Conservation (phyloP, 2,329 filamentous ascomycete species). For the Alternaria atra region DNA sequence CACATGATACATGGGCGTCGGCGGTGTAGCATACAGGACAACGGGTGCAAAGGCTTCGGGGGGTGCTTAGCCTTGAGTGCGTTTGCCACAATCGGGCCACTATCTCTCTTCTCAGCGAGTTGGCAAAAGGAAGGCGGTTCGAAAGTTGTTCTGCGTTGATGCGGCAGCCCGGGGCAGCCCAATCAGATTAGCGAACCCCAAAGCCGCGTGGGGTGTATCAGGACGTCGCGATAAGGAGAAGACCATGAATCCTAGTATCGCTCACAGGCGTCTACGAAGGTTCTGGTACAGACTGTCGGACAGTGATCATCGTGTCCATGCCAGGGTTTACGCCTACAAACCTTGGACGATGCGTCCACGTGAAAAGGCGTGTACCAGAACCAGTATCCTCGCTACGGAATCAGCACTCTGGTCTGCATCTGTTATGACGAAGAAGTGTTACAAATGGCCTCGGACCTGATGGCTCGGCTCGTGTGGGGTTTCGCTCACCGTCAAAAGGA, state of each 20-base stretch:
- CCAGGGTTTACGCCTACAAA: not conserved
- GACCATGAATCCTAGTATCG: constrained; percentile 1
- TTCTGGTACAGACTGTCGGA: not conserved
- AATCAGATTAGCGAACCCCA: constrained; percentile 23
- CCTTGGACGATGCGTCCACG: not conserved
- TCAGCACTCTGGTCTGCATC: not conserved
- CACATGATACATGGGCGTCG: constrained; percentile 32
- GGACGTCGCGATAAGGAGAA: constrained; percentile 33
- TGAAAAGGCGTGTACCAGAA: not conserved
- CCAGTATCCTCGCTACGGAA: constrained; percentile 6
- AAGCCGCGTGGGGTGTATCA: constrained; percentile 34
- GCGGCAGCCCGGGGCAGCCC: constrained; percentile 13
- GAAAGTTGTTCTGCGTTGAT: constrained; percentile 18
- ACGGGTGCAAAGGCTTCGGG: constrained; percentile 12
- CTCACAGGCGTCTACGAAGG: not conserved
- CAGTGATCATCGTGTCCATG: not conserved
- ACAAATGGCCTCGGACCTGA: constrained; percentile 24
- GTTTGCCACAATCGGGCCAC: constrained; percentile 18
- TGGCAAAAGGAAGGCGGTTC: constrained; percentile 6
- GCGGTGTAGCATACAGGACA: constrained; percentile 15
- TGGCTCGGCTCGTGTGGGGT: constrained; percentile 29
- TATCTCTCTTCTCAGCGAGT: constrained; percentile 4
- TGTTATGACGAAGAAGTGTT: constrained; percentile 28
- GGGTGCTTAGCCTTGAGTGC: constrained; percentile 16
- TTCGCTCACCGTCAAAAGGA: constrained; percentile 5